Base-by-base conservation (phyloP, 305 asterid species). In the Fraxinus paxiana region DNA sequence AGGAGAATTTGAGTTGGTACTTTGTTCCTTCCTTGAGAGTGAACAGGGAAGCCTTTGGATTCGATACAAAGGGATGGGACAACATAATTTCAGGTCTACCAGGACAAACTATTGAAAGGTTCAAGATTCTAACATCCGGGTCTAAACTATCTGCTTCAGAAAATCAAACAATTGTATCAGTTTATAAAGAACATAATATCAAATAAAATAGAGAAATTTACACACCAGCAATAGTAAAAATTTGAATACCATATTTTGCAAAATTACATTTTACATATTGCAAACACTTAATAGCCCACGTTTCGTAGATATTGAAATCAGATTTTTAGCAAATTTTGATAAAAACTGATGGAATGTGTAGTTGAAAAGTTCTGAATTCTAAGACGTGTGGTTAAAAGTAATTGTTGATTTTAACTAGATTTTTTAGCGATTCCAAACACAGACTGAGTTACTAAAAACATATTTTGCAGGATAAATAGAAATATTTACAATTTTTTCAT, bases 1-100 rank as follows among this genome's bases (percentile, higher is more conserved):
- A 84, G 2, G 84, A 77, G 85, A 89, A 87, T 65, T 86, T 84
- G 84, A 87, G 81, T 33, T 85, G 84, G 75, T 87, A 87, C 18
- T 76, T 43, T 81, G 88, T 86, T 43, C 88, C 90, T 79, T 89
- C 92, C 63, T 87, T 89, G 43, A 89, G 84, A 20, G 86, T 82
- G 71, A 89, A 89, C 4, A 87, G 87, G 26, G 83, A 83, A 43
- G 85, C 88, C 84, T 86, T 87, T 0, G 92, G 92, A 17, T 77
- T 87, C 0, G 90, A 86, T 80, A 74, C 77, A 69, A 86, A 86
- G 12, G 92, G 92, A 35, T 84, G 85, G 6, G 81, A 43, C 74
- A 87, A 51, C 9, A 41, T 79, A 6, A 89, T 80, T 7, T 87
- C 89, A 0, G 88, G 82, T 46, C 92, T 69, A 7, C 81, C 90